Conservation (phyloP, 1,284 basidiomycete genomes). For the Inonotus obliquus region DNA sequence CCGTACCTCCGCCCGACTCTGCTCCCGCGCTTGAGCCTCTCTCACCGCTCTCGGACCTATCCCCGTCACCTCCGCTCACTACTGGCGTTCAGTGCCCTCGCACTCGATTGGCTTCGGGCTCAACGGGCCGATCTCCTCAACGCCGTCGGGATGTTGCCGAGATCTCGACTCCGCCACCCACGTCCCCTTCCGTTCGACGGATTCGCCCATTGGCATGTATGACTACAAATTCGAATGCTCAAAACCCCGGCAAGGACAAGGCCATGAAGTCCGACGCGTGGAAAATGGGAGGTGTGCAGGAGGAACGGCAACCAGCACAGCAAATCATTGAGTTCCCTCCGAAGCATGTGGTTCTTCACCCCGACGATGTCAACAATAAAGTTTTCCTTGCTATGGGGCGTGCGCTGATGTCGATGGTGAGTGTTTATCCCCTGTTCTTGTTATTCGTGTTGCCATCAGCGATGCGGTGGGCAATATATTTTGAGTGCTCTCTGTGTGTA, state of each 20-base stretch:
- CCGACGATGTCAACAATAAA: constrained; percentile 64
- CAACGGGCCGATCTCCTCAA: constrained; percentile 42
- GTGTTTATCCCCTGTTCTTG: constrained; percentile 29
- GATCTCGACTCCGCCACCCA: constrained; percentile 33
- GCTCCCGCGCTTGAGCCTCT: neutral
- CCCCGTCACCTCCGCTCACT: constrained; percentile 23
- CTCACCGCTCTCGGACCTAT: constrained; percentile 28
- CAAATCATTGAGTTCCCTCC: constrained; percentile 50
- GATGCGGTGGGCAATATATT: neutral
- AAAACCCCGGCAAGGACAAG: neutral
- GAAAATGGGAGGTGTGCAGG: constrained; percentile 16
- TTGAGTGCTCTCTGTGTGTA: neutral
- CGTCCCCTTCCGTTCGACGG: constrained; percentile 23
- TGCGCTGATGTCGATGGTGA: constrained; percentile 64
- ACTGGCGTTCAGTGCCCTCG: constrained; percentile 46
- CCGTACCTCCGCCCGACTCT: constrained; percentile 9
- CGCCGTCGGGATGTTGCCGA: constrained; percentile 40
- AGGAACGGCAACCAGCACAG: constrained; percentile 16
- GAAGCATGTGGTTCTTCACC: constrained; percentile 57
- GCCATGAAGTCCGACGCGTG: constrained; percentile 9
- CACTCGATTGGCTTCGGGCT: constrained; percentile 44
- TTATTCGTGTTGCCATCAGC: neutral
- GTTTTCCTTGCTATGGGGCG: constrained; percentile 67
- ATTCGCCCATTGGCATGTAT: constrained; percentile 13
- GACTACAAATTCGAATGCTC: constrained; percentile 3